Evolutionary conservation across 2,329 filamentous ascomycete genomes (phyloP).

Genomic region (Cladosporium sp.): DNA sequence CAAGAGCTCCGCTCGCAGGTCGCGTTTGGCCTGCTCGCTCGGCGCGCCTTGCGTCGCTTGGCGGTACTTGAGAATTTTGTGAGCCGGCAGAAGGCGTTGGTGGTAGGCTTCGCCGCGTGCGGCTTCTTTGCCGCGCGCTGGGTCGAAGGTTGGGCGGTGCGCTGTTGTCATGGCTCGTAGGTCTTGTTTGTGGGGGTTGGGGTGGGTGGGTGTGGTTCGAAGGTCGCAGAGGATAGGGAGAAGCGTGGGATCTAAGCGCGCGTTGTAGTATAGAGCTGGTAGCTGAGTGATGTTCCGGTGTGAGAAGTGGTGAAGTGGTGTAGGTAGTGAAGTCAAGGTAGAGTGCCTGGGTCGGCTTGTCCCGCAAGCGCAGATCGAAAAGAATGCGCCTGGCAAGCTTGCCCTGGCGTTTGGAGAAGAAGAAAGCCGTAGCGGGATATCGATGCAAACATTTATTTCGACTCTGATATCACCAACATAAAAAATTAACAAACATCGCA

Average conservation of each 20-base stretch:
- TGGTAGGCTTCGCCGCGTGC: constrained; percentile 92
- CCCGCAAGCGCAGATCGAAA: too few species aligned
- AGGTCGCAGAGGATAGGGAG: neutral
- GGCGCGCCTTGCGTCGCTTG: constrained; percentile 87
- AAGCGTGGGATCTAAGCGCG: too few species aligned
- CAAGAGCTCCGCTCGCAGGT: constrained; percentile 85
- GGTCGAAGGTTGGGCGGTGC: constrained; percentile 92
- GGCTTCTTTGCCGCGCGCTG: constrained; percentile 91
- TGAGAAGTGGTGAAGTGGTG: too few species aligned
- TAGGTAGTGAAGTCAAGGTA: neutral
- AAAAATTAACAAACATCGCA: neutral
- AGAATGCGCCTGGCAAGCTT: too few species aligned
- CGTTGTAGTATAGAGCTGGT: neutral
- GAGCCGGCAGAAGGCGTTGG: constrained; percentile 87
- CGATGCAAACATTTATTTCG: too few species aligned
- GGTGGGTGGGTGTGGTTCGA: too few species aligned
- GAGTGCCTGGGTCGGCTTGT: neutral
- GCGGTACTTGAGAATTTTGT: constrained; percentile 87
- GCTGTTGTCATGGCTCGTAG: constrained; percentile 47
- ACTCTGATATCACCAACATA: too few species aligned
- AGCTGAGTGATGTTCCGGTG: neutral
- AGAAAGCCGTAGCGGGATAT: too few species aligned
- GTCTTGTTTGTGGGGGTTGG: too few species aligned
- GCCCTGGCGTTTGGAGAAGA: too few species aligned
- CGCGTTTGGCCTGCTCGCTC: constrained; percentile 65